These are phyloP conservation scores for Wallacemonas collosoma DNA, from an alignment of 208 protist genomes.

Conservation along the genomic window DNA sequence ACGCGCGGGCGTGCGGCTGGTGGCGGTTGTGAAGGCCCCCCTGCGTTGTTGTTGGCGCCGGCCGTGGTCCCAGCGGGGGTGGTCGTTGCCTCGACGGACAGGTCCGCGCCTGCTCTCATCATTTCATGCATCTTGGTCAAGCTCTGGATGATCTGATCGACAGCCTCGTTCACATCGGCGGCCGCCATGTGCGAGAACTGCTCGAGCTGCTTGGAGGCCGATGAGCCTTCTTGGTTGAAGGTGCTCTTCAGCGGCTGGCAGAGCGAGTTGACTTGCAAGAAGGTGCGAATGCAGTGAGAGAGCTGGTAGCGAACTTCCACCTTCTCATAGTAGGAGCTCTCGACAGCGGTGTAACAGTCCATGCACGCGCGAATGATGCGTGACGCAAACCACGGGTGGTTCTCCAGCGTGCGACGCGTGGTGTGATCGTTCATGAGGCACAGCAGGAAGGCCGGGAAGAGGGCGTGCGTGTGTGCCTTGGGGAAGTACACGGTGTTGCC, in stretches of 20 bases:
- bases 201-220: constrained; percentile 55
- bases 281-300: constrained; percentile 71
- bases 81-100: constrained; percentile 54
- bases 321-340: constrained; percentile 86
- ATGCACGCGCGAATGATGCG: constrained; percentile 86
- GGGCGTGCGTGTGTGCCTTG: constrained; percentile 88
- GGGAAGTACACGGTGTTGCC: constrained; percentile 89
- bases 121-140: constrained; percentile 83
- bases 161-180: constrained; percentile 83
- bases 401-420: constrained; percentile 54
- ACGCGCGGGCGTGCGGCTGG: background rate
- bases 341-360: constrained; percentile 89
- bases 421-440: constrained; percentile 56
- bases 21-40: background rate
- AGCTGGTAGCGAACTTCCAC: constrained; percentile 87
- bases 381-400: constrained; percentile 78
- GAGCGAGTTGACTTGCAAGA: constrained; percentile 67
- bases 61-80: background rate
- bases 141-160: constrained; percentile 83
- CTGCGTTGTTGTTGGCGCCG: constrained; percentile 14
- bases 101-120: constrained; percentile 62
- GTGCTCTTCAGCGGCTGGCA: constrained; percentile 75
- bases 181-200: constrained; percentile 91
- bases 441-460: constrained; percentile 75
- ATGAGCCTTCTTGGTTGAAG: constrained; percentile 63